Percentiles rank a stretch among this genome's conserved stretches.
Conservation (phyloP, 2,329 filamentous ascomycete genomes). For the Endothia cerciana region DNA sequence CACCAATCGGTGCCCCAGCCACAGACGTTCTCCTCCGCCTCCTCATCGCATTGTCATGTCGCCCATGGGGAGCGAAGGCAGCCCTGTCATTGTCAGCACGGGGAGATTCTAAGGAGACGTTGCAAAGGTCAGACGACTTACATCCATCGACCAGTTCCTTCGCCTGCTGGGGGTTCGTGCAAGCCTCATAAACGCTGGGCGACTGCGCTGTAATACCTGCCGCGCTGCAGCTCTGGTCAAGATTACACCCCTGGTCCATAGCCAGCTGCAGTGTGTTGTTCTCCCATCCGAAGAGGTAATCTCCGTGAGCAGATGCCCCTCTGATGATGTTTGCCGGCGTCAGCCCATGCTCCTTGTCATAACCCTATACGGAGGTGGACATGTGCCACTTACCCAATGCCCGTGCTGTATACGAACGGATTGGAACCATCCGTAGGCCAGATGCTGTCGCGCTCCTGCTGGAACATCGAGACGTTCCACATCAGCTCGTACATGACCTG, state of each 20-base stretch:
- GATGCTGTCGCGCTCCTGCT: constrained; percentile 42
- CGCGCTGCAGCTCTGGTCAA: constrained; percentile 48
- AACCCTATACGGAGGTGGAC: neutral
- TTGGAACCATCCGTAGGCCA: constrained; percentile 49
- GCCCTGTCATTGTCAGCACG: constrained; percentile 32
- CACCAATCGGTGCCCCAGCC: neutral
- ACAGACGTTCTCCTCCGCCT: neutral
- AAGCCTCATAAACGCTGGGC: constrained; percentile 50
- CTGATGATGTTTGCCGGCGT: constrained; percentile 31
- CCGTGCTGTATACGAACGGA: constrained; percentile 50
- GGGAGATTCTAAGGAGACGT: neutral
- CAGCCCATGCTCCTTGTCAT: neutral
- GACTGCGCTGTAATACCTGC: constrained; percentile 51
- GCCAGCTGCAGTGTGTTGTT: constrained; percentile 52
- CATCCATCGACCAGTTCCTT: constrained; percentile 54
- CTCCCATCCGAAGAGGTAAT: constrained; percentile 58
- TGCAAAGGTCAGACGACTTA: constrained; percentile 36
- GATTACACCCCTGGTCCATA: constrained; percentile 52
- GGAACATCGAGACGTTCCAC: constrained; percentile 49
- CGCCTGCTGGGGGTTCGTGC: constrained; percentile 50
- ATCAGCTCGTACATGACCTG: constrained; percentile 55
- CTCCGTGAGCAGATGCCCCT: constrained; percentile 53
- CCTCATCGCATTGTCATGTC: constrained; percentile 35
- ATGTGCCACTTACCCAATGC: constrained; percentile 41
- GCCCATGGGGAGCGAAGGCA: constrained; percentile 40